Evolutionary conservation across 2,329 filamentous ascomycete genomes (phyloP).

Genomic region (Penicillium italicum): DNA sequence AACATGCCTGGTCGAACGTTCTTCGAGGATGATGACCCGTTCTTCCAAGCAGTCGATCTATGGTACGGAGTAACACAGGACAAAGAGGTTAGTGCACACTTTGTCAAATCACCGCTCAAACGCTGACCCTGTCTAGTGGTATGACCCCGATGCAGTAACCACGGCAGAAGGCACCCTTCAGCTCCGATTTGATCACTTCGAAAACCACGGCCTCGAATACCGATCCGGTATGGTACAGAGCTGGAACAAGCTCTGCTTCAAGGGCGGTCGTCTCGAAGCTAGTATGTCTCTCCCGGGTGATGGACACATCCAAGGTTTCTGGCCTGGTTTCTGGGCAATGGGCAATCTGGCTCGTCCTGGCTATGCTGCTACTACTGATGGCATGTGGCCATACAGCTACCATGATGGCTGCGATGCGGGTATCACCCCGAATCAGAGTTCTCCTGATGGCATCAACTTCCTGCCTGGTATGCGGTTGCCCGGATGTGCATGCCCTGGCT

Average conservation of each 20-base stretch:
- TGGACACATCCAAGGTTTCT: conserved; percentile 66
- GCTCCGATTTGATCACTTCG: conserved; percentile 61
- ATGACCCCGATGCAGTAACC: conserved; percentile 64
- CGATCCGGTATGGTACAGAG: conserved; percentile 71
- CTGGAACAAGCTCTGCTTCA: conserved; percentile 72
- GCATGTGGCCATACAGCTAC: conserved; percentile 72
- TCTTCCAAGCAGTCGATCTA: conserved; percentile 63
- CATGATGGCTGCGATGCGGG: conserved; percentile 65
- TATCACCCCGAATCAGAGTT: conserved; percentile 69
- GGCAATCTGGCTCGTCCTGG: conserved; percentile 68
- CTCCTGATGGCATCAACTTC: conserved; percentile 61
- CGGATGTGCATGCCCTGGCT: conserved; percentile 61
- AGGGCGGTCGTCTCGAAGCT: conserved; percentile 65
- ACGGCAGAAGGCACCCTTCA: conserved; percentile 62
- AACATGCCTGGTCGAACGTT: conserved; percentile 65
- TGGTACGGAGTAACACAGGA: conserved; percentile 71
- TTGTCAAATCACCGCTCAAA: background rate
- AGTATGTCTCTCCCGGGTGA: conserved; percentile 66
- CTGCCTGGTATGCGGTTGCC: conserved; percentile 68
- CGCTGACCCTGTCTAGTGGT: conserved; percentile 52
- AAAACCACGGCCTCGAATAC: conserved; percentile 63
- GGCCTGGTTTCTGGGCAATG: conserved; percentile 75
- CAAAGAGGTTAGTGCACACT: conserved; percentile 52
- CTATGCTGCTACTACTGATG: conserved; percentile 66
- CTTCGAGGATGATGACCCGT: conserved; percentile 67